Evolutionary conservation across 148 eudicot species (phyloP).

Genomic region (Vaccinium vitisidaea): DNA sequence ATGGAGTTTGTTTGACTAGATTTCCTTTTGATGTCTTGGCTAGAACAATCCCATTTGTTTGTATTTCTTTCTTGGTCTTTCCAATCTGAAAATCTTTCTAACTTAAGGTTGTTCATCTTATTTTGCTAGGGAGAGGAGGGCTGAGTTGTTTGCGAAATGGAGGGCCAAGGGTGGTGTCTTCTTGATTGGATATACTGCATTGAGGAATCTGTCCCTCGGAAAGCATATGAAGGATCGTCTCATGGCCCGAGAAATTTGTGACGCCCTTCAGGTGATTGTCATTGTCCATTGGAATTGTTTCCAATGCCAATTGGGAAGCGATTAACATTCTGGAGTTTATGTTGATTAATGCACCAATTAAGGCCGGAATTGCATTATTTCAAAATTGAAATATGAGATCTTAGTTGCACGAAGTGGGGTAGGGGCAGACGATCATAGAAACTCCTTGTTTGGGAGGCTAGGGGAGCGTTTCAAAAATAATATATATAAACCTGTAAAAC

Average conservation of each 20-base stretch:
- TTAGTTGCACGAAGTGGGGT: not conserved
- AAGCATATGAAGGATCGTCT: slow-evolving; percentile 68
- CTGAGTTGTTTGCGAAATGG: slow-evolving; percentile 77
- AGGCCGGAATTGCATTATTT: not conserved
- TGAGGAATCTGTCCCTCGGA: slow-evolving; percentile 71
- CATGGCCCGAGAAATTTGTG: slow-evolving; percentile 58
- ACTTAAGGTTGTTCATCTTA: slow-evolving; percentile 6
- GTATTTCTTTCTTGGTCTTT: not conserved
- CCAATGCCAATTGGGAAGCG: not conserved
- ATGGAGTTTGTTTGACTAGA: not conserved
- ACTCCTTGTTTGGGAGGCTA: not conserved
- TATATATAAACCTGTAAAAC: not conserved
- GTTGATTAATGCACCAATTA: not conserved
- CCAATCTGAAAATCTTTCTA: not conserved
- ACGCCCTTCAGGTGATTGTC: slow-evolving; percentile 64
- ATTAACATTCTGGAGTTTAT: not conserved
- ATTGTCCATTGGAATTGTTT: not conserved
- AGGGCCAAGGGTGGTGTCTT: slow-evolving; percentile 87
- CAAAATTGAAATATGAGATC: not conserved
- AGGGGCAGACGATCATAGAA: not conserved
- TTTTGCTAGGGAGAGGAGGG: slow-evolving; percentile 69
- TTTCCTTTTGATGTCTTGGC: not conserved
- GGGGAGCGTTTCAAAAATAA: not conserved
- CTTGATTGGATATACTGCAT: slow-evolving; percentile 78
- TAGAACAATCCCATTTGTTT: not conserved